A percentile compares a stretch with the other conserved stretches of the same genome.
Evolutionary conservation across 371 early-diverging fungal species (phyloP).

Genomic region (Mycotypha africana): DNA sequence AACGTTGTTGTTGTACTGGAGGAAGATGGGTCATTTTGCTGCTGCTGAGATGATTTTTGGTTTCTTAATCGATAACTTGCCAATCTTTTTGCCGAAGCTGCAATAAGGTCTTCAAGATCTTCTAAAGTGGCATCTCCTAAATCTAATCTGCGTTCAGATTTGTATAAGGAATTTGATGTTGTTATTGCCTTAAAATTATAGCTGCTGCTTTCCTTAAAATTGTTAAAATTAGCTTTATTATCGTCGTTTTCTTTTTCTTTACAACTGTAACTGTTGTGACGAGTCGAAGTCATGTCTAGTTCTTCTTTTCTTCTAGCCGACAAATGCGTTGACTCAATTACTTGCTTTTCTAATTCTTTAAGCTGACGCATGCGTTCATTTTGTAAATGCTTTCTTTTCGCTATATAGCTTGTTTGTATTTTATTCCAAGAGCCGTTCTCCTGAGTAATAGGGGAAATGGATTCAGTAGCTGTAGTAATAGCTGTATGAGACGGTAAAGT

Average conservation of each 20-base stretch:
- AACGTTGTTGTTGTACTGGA: background rate
- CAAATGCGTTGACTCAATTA: constrained; percentile 29
- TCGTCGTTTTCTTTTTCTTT: constrained; percentile 10
- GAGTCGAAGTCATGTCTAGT: constrained; percentile 11
- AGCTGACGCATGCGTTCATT: constrained; percentile 33
- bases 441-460: too few relatives aligned
- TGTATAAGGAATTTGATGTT: too few relatives aligned
- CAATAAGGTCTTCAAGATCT: constrained; percentile 41
- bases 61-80: constrained; percentile 33
- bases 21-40: too few relatives aligned
- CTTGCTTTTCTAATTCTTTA: constrained; percentile 36
- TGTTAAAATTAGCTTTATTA: too few relatives aligned
- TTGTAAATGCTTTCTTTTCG: constrained; percentile 26
- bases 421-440: constrained; percentile 28
- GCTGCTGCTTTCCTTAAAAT: background rate
- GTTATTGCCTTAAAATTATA: background rate
- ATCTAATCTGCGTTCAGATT: constrained; percentile 16
- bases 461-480: too few relatives aligned
- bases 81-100: constrained; percentile 39
- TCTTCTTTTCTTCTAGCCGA: constrained; percentile 29
- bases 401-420: constrained; percentile 17
- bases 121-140: constrained; percentile 37
- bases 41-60: constrained; percentile 1
- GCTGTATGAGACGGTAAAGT: too few relatives aligned
- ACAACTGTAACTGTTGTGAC: background rate